phyloP scores from a whole-genome alignment of 2,329 filamentous ascomycete genomes.

The Biscogniauxia marginata region DNA sequence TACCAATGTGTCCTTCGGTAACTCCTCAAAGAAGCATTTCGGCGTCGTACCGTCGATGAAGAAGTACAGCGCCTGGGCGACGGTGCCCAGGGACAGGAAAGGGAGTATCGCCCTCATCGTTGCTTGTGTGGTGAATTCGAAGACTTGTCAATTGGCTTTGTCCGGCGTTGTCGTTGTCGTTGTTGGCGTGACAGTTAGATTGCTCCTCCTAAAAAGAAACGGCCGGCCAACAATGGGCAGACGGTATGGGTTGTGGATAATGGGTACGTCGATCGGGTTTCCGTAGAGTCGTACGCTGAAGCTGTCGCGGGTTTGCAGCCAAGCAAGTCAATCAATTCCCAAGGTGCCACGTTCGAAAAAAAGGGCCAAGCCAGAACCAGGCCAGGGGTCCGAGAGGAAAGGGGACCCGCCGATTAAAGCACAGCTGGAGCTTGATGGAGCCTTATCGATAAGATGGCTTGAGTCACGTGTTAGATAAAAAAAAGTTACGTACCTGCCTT shows the following conservation, averaged over 20 bases:
- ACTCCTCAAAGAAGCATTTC: constrained; percentile 98
- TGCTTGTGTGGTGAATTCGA: background rate
- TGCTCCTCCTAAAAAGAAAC: background rate
- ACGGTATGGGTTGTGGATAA: constrained; percentile 1
- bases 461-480: constrained; percentile 3
- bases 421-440: constrained; percentile 1
- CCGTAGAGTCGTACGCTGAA: background rate
- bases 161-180: no score
- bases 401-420: constrained; percentile 2
- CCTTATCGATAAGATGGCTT: constrained; percentile 9
- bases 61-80: constrained; percentile 86
- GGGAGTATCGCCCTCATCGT: constrained; percentile 62
- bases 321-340: constrained; percentile 6
- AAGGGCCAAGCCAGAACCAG: constrained; percentile 20
- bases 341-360: constrained; percentile 56
- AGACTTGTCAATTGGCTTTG: background rate
- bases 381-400: constrained; percentile 3
- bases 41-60: constrained; percentile 82
- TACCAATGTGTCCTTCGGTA: constrained; percentile 95
- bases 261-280: background rate
- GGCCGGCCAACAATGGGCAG: background rate
- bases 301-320: constrained; percentile 10
- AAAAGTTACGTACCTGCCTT: background rate
- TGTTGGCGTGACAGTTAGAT: no score
- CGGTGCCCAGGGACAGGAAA: constrained; percentile 62